Base-by-base conservation (phyloP, 2,329 filamentous ascomycete genomes). In the Sporothrix humicola region DNA sequence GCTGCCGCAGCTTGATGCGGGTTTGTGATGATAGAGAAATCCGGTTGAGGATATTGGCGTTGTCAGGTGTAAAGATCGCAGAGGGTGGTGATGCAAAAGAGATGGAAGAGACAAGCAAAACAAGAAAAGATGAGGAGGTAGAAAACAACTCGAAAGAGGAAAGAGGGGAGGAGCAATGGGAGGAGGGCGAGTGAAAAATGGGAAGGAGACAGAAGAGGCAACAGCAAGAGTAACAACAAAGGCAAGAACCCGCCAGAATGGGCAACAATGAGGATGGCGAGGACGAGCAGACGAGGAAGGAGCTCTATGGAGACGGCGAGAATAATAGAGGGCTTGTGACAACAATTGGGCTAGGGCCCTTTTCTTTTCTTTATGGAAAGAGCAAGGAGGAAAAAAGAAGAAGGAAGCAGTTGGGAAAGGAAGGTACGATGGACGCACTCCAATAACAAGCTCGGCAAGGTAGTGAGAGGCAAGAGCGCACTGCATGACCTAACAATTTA, bases 281-380 rank as follows among this genome's bases (percentile, higher is more conserved):
- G 23, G 23, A 54, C 37, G 4, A 26, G 23, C 23, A 26, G 23
- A 42, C 37, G 37, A 54, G 48, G 31, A 52, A 54, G 66, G 58
- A 72, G 59, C 70, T 54, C 58, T 66, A 59, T 72, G 59, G 59
- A 54, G 48, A 52, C 46, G 23, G 56, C 58, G n/a, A 42, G 15
- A 31, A 63, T 7, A 31, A 63, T 7, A n/a, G 31, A 59, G 68
- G 69, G 50, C 50, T 69, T 26, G 66, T 69, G 50, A 56, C 31
- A 69, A 31, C 17, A 56, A 54, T 44, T 48, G 61, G 23, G 42
- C n/a, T 13, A 23, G 42, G 12, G 12, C n/a, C 42, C 15, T 26
- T 23, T 56, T 37, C 31, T 37, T 37, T 37, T 37, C 31, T 37
- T 37, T 37, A 48, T 13, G 42, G 31, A 42, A 26, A 58, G 44